phyloP scores from a whole-genome alignment of 129 eudicot species.

The Pulicaria dysenterica region DNA sequence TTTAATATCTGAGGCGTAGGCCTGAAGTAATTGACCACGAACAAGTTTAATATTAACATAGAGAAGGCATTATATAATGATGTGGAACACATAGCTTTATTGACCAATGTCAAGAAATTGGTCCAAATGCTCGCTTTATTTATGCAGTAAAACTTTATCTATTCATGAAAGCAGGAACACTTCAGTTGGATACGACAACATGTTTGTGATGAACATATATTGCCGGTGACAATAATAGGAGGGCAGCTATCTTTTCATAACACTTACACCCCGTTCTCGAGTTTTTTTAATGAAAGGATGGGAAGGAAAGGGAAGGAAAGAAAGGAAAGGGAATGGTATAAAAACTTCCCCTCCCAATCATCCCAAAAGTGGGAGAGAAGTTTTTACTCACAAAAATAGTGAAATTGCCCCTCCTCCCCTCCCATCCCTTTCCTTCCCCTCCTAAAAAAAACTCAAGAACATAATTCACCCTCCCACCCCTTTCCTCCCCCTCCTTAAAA shows the following conservation, averaged over 20 bases:
- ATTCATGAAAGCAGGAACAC: background rate
- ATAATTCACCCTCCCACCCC: too few relatives aligned
- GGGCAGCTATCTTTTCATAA: background rate
- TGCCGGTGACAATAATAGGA: background rate
- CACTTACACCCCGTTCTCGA: too few relatives aligned
- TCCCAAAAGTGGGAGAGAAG: too few relatives aligned
- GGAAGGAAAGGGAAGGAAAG: too few relatives aligned
- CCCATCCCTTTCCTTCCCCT: too few relatives aligned
- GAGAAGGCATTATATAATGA: background rate
- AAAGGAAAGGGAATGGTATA: too few relatives aligned
- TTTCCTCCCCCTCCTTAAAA: too few relatives aligned
- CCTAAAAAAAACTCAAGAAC: too few relatives aligned
- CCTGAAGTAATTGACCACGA: background rate
- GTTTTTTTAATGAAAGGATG: too few relatives aligned
- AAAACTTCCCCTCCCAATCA: too few relatives aligned
- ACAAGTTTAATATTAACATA: slow-evolving; percentile 5
- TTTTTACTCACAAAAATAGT: too few relatives aligned
- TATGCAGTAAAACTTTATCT: background rate
- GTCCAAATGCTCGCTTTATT: background rate
- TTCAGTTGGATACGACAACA: background rate
- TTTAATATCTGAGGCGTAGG: slow-evolving; percentile 4
- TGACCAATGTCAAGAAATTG: background rate
- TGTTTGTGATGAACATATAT: background rate
- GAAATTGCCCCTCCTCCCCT: too few relatives aligned
- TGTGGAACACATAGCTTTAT: background rate